A percentile compares a stretch with the other conserved stretches of the same genome.
Conservation (phyloP, 2,329 filamentous ascomycete species). For the Didymella lethalis region DNA sequence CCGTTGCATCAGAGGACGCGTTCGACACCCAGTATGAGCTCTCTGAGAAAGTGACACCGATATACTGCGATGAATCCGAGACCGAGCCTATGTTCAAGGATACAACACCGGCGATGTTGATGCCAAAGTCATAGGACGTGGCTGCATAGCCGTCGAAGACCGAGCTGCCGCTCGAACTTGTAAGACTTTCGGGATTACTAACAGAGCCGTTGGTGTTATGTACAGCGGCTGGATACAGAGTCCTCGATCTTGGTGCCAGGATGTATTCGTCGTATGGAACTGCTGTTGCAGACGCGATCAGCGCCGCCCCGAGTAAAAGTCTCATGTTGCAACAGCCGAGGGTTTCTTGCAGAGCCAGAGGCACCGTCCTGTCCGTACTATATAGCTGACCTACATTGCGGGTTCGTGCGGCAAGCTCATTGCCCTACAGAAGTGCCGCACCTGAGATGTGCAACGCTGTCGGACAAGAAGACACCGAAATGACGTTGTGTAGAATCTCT, state of each 20-base stretch:
- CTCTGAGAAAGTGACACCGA: slow-evolving; percentile 55
- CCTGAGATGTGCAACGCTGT: not conserved
- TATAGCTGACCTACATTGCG: not conserved
- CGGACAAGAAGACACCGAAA: slow-evolving; percentile 19
- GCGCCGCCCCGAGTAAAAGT: slow-evolving; percentile 1
- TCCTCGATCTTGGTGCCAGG: slow-evolving; percentile 51
- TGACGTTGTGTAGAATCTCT: slow-evolving; percentile 6
- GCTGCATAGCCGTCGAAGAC: slow-evolving; percentile 49
- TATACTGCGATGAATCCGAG: slow-evolving; percentile 48
- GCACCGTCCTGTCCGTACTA: not conserved
- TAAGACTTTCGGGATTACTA: slow-evolving; percentile 45
- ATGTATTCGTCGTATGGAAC: slow-evolving; percentile 53
- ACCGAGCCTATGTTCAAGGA: slow-evolving; percentile 47
- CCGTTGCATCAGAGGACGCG: slow-evolving; percentile 56
- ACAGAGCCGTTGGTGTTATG: slow-evolving; percentile 53
- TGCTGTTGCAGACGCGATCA: slow-evolving; percentile 12
- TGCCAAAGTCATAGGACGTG: slow-evolving; percentile 54
- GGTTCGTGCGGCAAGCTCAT: not conserved
- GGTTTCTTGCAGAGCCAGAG: not conserved
- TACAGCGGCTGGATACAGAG: slow-evolving; percentile 41
- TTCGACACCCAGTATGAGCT: slow-evolving; percentile 60
- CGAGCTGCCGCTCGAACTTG: slow-evolving; percentile 38
- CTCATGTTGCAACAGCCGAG: slow-evolving; percentile 3
- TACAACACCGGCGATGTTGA: slow-evolving; percentile 55
- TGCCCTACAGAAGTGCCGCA: slow-evolving; percentile 10